Evolutionary conservation across 2,329 filamentous ascomycete species (phyloP).

Genomic region (Colletotrichum simmondsii): DNA sequence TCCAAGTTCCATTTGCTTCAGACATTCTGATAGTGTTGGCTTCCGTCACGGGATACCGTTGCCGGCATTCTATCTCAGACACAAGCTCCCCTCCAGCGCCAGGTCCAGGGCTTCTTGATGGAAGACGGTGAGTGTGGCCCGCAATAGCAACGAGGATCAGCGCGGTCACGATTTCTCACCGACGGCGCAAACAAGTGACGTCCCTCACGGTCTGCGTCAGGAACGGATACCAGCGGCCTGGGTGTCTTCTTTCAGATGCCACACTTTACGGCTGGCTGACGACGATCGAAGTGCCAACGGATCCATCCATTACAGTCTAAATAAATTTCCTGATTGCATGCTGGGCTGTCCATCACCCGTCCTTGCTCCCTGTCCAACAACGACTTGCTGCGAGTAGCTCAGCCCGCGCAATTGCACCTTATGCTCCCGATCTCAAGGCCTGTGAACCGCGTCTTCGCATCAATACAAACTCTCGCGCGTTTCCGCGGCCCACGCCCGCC

Average conservation of each 20-base stretch:
- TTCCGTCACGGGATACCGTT: constrained; percentile 16
- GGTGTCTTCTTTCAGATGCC: constrained; percentile 1
- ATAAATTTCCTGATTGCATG: constrained; percentile 20
- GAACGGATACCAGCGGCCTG: constrained; percentile 10
- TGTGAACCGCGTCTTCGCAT: neutral
- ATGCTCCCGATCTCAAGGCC: neutral
- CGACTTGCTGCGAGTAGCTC: neutral
- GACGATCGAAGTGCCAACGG: constrained; percentile 2
- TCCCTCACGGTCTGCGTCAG: neutral
- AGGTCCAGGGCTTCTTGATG: constrained; percentile 15
- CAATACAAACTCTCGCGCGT: neutral
- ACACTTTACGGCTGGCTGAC: neutral
- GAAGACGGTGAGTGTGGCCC: constrained; percentile 29
- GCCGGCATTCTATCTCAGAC: constrained; percentile 24
- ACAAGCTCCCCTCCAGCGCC: constrained; percentile 10
- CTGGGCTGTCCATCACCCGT: constrained; percentile 22
- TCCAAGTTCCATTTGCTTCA: constrained; percentile 2
- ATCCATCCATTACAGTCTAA: constrained; percentile 10
- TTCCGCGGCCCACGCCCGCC: neutral
- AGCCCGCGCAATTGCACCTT: neutral
- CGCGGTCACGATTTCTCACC: neutral
- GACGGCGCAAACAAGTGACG: constrained; percentile 11
- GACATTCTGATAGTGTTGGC: neutral
- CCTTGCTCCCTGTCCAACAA: neutral
- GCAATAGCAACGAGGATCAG: neutral